These are phyloP conservation scores for Botrytis squamosa DNA, from an alignment of 2,329 filamentous ascomycete species.

Conservation along the genomic window DNA sequence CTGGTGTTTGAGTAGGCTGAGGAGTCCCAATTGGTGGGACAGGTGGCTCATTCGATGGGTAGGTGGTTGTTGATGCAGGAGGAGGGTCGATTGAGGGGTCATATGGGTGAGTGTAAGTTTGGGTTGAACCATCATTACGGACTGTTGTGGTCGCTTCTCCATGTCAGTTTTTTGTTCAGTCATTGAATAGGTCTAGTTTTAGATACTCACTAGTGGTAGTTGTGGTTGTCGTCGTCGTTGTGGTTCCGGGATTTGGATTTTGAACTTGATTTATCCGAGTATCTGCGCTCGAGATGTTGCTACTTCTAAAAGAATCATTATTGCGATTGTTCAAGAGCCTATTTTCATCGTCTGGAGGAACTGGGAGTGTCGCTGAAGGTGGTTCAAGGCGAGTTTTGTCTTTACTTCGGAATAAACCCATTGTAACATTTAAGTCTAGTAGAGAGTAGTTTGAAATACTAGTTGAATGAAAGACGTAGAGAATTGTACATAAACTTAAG, in stretches of 20 bases:
- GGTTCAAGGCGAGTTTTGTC: conserved; percentile 11
- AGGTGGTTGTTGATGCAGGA: conserved; percentile 15
- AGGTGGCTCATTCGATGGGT: conserved; percentile 11
- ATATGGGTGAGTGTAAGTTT: conserved; percentile 19
- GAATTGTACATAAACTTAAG: neutral
- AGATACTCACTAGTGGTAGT: conserved; percentile 19
- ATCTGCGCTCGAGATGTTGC: conserved; percentile 22
- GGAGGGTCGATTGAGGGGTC: conserved; percentile 18
- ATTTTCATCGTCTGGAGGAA: neutral
- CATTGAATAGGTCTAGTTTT: too few relatives aligned
- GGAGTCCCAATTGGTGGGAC: neutral
- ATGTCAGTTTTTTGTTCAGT: neutral
- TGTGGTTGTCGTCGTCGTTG: conserved; percentile 11
- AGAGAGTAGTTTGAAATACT: neutral
- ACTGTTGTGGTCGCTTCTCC: conserved; percentile 19
- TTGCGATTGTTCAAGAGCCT: neutral
- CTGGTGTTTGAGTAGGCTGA: neutral
- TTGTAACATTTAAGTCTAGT: neutral
- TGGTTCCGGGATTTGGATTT: conserved; percentile 5
- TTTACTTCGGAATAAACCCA: conserved; percentile 22
- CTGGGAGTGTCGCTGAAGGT: neutral
- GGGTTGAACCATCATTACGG: conserved; percentile 16
- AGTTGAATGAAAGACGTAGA: neutral
- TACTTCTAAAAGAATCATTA: conserved; percentile 20
- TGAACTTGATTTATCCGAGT: conserved; percentile 16